Evolutionary conservation across 768 basidiomycete species (phyloP).

Genomic region (Tulasnella sp.): DNA sequence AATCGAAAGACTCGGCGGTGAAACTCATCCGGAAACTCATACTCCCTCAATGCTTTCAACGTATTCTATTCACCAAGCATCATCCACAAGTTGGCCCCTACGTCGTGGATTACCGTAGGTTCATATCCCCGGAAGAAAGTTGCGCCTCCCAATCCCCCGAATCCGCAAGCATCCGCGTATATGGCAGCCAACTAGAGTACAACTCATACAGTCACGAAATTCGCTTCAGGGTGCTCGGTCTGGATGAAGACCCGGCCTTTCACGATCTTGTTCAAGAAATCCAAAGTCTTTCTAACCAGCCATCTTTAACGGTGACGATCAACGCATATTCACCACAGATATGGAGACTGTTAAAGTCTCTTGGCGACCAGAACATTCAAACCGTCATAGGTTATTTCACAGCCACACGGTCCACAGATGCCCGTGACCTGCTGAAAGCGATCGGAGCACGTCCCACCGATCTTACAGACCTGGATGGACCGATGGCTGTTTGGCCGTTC

Average conservation of each 20-base stretch:
- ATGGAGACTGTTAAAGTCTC: no score
- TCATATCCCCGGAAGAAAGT: neutral
- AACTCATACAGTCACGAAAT: no score
- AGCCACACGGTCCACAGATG: no score
- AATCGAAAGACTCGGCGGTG: neutral
- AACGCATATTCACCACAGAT: no score
- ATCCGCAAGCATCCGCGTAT: neutral
- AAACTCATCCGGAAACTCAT: neutral
- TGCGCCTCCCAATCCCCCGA: neutral
- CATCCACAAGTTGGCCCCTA: neutral
- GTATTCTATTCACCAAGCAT: neutral
- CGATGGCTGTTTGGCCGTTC: no score
- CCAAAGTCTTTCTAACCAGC: neutral
- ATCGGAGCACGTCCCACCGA: no score
- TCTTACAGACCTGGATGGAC: no score
- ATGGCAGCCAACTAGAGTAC: no score
- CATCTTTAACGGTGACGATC: no score
- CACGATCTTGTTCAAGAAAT: neutral
- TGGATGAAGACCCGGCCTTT: neutral
- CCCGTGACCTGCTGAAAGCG: no score
- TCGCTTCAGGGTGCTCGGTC: neutral
- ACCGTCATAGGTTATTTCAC: no score
- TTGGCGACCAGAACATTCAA: no score
- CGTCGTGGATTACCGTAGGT: neutral
- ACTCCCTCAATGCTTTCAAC: neutral